A percentile compares a stretch with the other conserved stretches of the same genome.
phyloP scores from a whole-genome alignment of 1,284 basidiomycete genomes.

The Neotropicomus parvogracilis region DNA sequence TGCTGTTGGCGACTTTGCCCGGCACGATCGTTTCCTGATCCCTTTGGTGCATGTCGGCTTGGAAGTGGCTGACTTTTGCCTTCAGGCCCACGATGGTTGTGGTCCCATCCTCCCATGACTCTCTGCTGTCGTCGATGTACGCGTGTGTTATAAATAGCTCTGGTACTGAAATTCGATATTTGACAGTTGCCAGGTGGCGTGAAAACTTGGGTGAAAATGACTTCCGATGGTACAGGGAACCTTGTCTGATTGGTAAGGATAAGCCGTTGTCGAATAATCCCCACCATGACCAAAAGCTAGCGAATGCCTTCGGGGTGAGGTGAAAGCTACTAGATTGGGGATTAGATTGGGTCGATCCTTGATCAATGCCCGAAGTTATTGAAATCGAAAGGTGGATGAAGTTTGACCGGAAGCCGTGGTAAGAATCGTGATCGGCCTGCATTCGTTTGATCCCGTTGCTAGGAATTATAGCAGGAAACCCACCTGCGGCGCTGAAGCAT shows the following conservation, averaged over 20 bases:
- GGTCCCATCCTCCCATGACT: slow-evolving; percentile 77
- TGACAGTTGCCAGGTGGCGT: slow-evolving; percentile 86
- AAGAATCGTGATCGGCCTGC: slow-evolving; percentile 71
- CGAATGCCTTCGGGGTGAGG: slow-evolving; percentile 82
- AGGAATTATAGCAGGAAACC: slow-evolving; percentile 15
- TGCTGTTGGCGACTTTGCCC: slow-evolving; percentile 44
- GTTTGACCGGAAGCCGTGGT: slow-evolving; percentile 87
- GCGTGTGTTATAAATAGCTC: slow-evolving; percentile 85
- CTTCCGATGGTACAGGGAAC: slow-evolving; percentile 73
- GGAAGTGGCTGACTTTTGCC: slow-evolving; percentile 76
- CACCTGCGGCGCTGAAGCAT: slow-evolving; percentile 48
- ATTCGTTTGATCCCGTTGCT: slow-evolving; percentile 1
- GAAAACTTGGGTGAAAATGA: slow-evolving; percentile 87
- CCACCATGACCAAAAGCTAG: slow-evolving; percentile 95
- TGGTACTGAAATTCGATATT: slow-evolving; percentile 82
- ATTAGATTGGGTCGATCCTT: slow-evolving; percentile 22
- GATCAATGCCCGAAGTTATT: slow-evolving; percentile 59
- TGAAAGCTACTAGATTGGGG: slow-evolving; percentile 70
- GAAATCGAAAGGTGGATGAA: slow-evolving; percentile 94
- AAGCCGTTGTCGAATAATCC: slow-evolving; percentile 77
- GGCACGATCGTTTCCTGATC: slow-evolving; percentile 72
- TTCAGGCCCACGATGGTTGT: slow-evolving; percentile 84
- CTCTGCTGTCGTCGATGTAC: slow-evolving; percentile 77
- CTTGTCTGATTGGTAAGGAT: slow-evolving; percentile 85
- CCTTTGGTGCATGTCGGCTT: slow-evolving; percentile 91